Evolutionary conservation across 768 basidiomycete genomes (phyloP).

Genomic region (Phanerochaete sordida): DNA sequence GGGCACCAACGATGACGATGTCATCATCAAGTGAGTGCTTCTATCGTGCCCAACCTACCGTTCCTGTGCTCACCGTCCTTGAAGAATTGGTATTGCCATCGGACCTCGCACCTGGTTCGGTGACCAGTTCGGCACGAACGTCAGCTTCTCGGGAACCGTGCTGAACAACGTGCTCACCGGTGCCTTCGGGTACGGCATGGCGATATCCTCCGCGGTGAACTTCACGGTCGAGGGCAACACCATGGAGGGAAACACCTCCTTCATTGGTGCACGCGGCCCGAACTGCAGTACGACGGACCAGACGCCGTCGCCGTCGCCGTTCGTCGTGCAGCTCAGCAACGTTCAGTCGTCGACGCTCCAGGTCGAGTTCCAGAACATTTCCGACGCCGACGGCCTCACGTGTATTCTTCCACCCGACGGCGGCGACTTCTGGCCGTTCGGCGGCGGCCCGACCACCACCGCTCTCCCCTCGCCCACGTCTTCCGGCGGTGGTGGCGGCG

Average conservation of each 20-base stretch:
- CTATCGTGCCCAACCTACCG: constrained; percentile 3
- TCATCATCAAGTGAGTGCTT: constrained; percentile 63
- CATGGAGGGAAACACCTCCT: constrained; percentile 67
- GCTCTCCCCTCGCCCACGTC: constrained; percentile 1
- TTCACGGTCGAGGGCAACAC: constrained; percentile 65
- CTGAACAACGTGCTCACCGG: constrained; percentile 56
- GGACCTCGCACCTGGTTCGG: constrained; percentile 80
- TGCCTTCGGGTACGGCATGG: constrained; percentile 74
- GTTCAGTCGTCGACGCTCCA: constrained; percentile 44
- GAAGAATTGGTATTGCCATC: constrained; percentile 76
- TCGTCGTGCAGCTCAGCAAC: constrained; percentile 49
- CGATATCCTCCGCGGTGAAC: constrained; percentile 56
- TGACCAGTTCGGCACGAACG: constrained; percentile 48
- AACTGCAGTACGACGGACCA: constrained; percentile 53
- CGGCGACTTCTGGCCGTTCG: constrained; percentile 73
- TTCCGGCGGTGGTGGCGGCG: constrained; percentile 18
- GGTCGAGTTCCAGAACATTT: constrained; percentile 45
- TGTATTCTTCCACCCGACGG: constrained; percentile 66
- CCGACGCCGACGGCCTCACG: constrained; percentile 54
- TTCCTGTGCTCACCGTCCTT: neutral
- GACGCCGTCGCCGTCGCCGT: constrained; percentile 54
- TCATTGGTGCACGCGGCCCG: constrained; percentile 65
- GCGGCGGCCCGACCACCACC: constrained; percentile 38
- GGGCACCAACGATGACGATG: constrained; percentile 56
- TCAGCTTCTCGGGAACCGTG: constrained; percentile 51